A percentile compares a stretch with the other conserved stretches of the same genome.
phyloP scores from a whole-genome alignment of 768 basidiomycete genomes.

The Amanita fuliginea region DNA sequence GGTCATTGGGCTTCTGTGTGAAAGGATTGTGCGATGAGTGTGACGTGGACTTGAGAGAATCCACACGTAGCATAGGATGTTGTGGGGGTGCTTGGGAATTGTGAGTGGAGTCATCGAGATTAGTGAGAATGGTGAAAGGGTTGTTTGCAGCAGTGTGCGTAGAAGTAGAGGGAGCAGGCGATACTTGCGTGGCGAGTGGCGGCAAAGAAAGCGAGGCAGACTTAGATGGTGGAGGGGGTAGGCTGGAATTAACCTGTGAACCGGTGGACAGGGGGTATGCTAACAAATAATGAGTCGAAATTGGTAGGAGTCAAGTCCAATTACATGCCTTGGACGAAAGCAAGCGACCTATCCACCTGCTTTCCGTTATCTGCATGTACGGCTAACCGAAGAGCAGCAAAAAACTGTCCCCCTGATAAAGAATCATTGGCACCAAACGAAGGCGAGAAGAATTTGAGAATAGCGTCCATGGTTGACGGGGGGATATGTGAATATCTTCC shows the following conservation, averaged over 20 bases:
- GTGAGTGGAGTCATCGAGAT: conserved; percentile 9
- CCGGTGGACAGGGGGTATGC: neutral
- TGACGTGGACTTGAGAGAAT: neutral
- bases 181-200: too few species aligned
- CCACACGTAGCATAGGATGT: conserved; percentile 7
- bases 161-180: conserved; percentile 10
- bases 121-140: conserved; percentile 19
- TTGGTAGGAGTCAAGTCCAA: neutral
- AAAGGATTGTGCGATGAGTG: conserved; percentile 30
- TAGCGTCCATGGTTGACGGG: conserved; percentile 45
- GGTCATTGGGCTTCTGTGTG: conserved; percentile 10
- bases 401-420: conserved; percentile 63
- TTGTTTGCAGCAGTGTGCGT: conserved; percentile 11
- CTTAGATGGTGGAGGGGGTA: neutral
- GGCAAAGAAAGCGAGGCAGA: neutral
- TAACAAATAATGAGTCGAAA: neutral
- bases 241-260: neutral
- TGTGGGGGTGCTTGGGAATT: conserved; percentile 11
- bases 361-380: conserved; percentile 51
- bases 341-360: conserved; percentile 51
- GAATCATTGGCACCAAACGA: conserved; percentile 38
- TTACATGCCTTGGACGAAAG: conserved; percentile 64
- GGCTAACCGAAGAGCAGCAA: conserved; percentile 60
- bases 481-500: conserved; percentile 53
- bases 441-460: conserved; percentile 54